Evolutionary conservation across 768 basidiomycete genomes (phyloP), one percentile per base, ranked within the genome.

Genomic region (Mycena vulgaris): DNA sequence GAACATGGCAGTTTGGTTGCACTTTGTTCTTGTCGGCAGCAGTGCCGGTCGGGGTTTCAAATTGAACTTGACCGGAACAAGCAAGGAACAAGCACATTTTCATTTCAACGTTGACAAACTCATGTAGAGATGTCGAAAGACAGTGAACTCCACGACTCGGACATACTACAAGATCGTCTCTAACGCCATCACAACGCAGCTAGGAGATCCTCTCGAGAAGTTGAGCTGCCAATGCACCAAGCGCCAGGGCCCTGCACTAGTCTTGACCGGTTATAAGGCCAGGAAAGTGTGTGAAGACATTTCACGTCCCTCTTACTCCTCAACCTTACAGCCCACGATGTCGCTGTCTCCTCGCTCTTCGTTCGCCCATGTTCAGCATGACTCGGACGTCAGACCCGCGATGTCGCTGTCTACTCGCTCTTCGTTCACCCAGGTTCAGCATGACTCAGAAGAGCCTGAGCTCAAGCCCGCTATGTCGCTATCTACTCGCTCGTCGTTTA

Each of bases 311-410:
- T 51, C 3, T 33, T 8, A 13, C 30, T 31, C 7, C 51, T 52
- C 66, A 2, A 40, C 3, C 19, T 31, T 33, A 16, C 28, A 21
- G 35, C 51, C 25, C 16, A 19, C 28, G 31, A 63, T 69, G 68
- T 55, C 61, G n/a, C n/a, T n/a, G 6, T 69, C 68, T 28, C 21
- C 27, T 51, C 53, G 60, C 28, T 69, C 68, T 13, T 63, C 68
- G 3, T 2, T 63, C n/a, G 52, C 56, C 48, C 66, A 61, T 31
- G 66, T 66, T 27, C 45, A 66, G 16, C 45, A 35, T 8, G 59
- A 68, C n/a, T n/a, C 17, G 4, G 66, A 60, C 27, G 49, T 23
- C 5, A 68, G 47, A n/a, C n/a, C n/a, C n/a, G n/a, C n/a, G n/a
- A n/a, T n/a, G n/a, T n/a, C n/a, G n/a, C n/a, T n/a, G 6, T 69